Conservation (phyloP, 1,284 basidiomycete genomes). For the Heimioporus punctisporus region DNA sequence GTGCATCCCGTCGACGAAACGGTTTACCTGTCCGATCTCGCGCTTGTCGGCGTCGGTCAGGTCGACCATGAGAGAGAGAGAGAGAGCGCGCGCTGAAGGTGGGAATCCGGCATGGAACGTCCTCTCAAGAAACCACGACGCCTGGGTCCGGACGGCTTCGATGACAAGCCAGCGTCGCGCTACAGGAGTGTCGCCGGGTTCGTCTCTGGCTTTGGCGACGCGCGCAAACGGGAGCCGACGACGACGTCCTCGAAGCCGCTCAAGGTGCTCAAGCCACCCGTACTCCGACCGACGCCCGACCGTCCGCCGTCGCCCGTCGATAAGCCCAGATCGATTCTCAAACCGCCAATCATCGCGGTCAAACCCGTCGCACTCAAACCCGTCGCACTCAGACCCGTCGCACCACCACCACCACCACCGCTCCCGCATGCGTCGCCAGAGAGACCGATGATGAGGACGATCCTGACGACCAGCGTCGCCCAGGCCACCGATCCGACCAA, state of each 20-base stretch:
- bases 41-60: constrained; percentile 44
- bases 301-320: constrained; percentile 7
- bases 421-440: constrained; percentile 15
- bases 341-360: constrained; percentile 27
- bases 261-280: constrained; percentile 17
- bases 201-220: constrained; percentile 27
- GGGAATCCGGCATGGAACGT: constrained; percentile 20
- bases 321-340: constrained; percentile 26
- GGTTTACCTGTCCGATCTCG: constrained; percentile 54
- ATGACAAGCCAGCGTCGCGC: constrained; percentile 20
- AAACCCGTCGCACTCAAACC: constrained; percentile 8
- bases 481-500: constrained; percentile 43
- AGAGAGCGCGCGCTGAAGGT: background rate
- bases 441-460: constrained; percentile 36
- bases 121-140: constrained; percentile 25
- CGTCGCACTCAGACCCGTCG: constrained; percentile 25
- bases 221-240: too few species aligned
- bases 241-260: too few species aligned
- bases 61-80: constrained; percentile 13
- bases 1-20: too few species aligned
- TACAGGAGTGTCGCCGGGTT: constrained; percentile 34
- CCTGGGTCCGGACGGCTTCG: constrained; percentile 32
- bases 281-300: constrained; percentile 4
- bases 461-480: constrained; percentile 45
- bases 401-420: constrained; percentile 17